Conservation (phyloP, 2,329 filamentous ascomycete species). For the Fusarium denticulatum region DNA sequence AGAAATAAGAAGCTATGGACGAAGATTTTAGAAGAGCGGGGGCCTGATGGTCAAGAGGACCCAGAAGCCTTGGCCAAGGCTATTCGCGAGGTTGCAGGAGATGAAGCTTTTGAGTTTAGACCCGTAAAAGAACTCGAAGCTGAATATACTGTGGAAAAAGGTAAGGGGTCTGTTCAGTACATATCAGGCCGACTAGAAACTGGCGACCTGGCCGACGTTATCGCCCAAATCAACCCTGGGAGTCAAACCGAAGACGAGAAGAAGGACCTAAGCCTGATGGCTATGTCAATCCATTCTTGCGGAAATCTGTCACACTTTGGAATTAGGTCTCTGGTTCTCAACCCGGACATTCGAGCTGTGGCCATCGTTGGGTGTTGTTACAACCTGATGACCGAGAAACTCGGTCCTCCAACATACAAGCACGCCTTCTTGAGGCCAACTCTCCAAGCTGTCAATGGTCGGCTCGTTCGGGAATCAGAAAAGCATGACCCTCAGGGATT, state of each 20-base stretch:
- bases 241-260: conserved; percentile 33
- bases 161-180: conserved; percentile 79
- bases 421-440: conserved; percentile 78
- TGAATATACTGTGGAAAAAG: conserved; percentile 66
- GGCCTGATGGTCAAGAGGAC: conserved; percentile 52
- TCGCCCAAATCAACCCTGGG: conserved; percentile 64
- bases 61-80: conserved; percentile 48
- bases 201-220: conserved; percentile 74
- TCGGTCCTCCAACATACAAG: conserved; percentile 89
- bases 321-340: conserved; percentile 84
- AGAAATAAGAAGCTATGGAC: conserved; percentile 85
- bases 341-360: conserved; percentile 85
- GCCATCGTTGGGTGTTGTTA: conserved; percentile 99
- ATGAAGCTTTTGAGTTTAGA: conserved; percentile 56
- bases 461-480: conserved; percentile 73
- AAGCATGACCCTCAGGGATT: conserved; percentile 91
- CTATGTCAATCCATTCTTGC: conserved; percentile 95
- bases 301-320: conserved; percentile 97
- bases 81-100: conserved; percentile 48
- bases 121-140: conserved; percentile 59
- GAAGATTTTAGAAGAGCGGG: conserved; percentile 56
- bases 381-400: conserved; percentile 90
- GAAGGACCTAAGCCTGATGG: conserved; percentile 72
- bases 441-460: conserved; percentile 72
- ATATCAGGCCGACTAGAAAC: conserved; percentile 78